Percentiles rank a stretch among this genome's conserved stretches.
These are phyloP conservation scores for Chytriomyces hyalinus DNA, from an alignment of 192 early-diverging fungal genomes.

Conservation along the genomic window DNA sequence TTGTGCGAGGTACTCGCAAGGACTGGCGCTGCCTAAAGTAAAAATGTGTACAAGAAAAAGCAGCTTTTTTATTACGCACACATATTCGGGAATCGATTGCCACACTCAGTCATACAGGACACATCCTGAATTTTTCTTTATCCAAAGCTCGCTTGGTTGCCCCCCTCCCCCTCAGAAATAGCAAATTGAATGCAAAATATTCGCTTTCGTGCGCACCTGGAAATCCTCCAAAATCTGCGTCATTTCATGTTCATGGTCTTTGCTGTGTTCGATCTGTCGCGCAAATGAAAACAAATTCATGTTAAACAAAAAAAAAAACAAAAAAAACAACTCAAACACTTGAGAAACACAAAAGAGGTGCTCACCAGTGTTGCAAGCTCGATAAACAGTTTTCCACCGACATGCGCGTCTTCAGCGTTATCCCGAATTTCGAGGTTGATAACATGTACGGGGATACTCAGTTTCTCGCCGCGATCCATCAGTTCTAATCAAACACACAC, in stretches of 20 bases:
- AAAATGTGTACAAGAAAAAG: no score
- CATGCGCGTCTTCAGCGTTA: conserved; percentile 84
- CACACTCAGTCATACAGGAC: no score
- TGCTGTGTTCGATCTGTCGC: conserved; percentile 59
- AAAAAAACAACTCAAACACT: background rate
- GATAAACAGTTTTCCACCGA: conserved; percentile 85
- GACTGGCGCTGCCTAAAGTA: no score
- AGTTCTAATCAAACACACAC: conserved; percentile 62
- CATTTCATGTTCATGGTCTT: conserved; percentile 87
- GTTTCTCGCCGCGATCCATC: conserved; percentile 65
- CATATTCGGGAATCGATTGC: no score
- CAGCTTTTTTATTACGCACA: no score
- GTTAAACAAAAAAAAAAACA: background rate
- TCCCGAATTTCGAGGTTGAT: conserved; percentile 97
- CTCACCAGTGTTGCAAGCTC: conserved; percentile 76
- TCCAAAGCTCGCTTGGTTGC: no score
- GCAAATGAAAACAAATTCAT: conserved; percentile 3
- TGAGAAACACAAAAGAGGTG: background rate
- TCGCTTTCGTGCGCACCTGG: conserved; percentile 51
- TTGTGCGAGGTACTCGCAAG: no score
- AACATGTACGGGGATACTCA: conserved; percentile 78
- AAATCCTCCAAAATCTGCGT: conserved; percentile 79
- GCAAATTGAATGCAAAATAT: conserved; percentile 47
- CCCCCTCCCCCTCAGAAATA: conserved; percentile 37
- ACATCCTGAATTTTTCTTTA: no score